Conservation (phyloP, 192 early-diverging fungal species). For the Globomyces pollinis-pini region DNA sequence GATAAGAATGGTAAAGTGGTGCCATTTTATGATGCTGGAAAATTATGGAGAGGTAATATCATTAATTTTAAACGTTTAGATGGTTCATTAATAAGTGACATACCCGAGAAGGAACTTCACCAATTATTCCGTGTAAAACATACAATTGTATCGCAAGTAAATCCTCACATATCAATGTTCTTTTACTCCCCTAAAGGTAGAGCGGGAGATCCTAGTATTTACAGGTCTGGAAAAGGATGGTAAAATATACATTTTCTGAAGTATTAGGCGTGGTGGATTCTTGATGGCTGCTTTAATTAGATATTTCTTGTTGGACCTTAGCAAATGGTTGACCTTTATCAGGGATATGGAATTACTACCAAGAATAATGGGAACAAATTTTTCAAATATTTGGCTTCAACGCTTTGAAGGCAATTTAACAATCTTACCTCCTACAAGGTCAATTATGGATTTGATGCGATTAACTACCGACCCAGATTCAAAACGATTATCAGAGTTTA, state of each 20-base stretch:
- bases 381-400: conserved; percentile 79
- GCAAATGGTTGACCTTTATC: conserved; percentile 75
- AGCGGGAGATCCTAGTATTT: conserved; percentile 67
- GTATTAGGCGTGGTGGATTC: conserved; percentile 84
- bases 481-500: background rate
- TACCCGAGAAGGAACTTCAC: conserved; percentile 66
- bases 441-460: background rate
- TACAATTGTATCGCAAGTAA: conserved; percentile 76
- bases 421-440: conserved; percentile 41
- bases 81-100: conserved; percentile 62
- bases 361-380: conserved; percentile 63
- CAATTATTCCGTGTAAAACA: conserved; percentile 78
- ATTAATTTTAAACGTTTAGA: too few relatives aligned
- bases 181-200: conserved; percentile 72
- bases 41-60: conserved; percentile 75
- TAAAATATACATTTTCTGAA: background rate
- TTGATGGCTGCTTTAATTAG: conserved; percentile 69
- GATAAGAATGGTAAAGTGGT: conserved; percentile 43
- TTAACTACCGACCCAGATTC: background rate
- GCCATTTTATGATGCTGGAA: conserved; percentile 64
- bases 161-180: conserved; percentile 83
- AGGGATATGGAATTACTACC: conserved; percentile 77
- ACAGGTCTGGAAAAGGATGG: conserved; percentile 42
- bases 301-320: conserved; percentile 75
- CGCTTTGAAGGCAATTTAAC: conserved; percentile 84